phyloP scores from a whole-genome alignment of 306 rosid species.

The Pterocarpus macrocarpus region DNA sequence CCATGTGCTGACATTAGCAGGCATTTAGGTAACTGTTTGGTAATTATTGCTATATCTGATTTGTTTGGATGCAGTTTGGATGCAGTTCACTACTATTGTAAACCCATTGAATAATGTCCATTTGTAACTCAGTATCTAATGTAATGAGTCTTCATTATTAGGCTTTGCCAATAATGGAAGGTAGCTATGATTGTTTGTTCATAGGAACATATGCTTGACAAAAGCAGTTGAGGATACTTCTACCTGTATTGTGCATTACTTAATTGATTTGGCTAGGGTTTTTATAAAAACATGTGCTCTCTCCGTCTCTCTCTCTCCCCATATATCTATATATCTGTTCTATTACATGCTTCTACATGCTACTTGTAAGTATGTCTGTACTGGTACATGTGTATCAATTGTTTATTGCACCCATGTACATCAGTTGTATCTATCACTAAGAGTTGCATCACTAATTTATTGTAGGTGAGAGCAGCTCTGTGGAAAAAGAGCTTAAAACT shows the following conservation, averaged over 20 bases:
- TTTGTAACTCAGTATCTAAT: background rate
- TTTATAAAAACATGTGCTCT: no score
- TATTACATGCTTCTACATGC: background rate
- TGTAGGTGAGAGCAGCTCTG: constrained; percentile 96
- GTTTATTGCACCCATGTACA: background rate
- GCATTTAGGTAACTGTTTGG: constrained; percentile 34
- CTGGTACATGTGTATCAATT: constrained; percentile 23
- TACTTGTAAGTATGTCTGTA: background rate
- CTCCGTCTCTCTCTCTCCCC: no score
- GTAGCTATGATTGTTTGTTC: background rate
- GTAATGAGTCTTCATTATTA: background rate
- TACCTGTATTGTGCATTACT: background rate
- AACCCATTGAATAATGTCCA: constrained; percentile 13
- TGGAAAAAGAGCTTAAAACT: constrained; percentile 84
- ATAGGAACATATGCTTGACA: background rate
- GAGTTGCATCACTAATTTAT: constrained; percentile 35
- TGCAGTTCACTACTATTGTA: constrained; percentile 5
- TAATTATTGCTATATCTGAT: constrained; percentile 14
- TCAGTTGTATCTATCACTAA: constrained; percentile 14
- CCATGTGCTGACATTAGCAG: constrained; percentile 1
- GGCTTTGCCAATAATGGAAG: background rate
- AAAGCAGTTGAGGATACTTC: constrained; percentile 4
- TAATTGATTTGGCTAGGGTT: background rate
- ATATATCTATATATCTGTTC: background rate
- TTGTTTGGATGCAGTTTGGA: background rate